phyloP scores from a whole-genome alignment of 176 grass and related monocot genomes.

The Ampelocalamus luodianensis region DNA sequence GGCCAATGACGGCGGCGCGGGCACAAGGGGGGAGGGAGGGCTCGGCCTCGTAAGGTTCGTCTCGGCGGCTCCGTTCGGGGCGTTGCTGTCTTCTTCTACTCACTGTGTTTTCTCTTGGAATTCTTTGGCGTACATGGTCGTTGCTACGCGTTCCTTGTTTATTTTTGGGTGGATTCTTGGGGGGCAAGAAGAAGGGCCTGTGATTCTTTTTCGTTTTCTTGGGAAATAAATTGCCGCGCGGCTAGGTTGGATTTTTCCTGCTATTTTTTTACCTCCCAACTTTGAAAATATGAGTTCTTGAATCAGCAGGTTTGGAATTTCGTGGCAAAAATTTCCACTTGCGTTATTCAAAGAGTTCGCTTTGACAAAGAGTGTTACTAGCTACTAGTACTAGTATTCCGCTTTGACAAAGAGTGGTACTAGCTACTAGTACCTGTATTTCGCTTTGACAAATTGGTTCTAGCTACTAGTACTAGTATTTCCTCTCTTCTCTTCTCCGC shows the following conservation, averaged over 20 bases:
- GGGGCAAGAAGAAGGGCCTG: too few species aligned
- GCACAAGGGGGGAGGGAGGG: not conserved
- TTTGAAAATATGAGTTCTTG: not conserved
- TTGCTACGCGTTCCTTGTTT: too few species aligned
- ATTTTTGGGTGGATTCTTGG: not conserved
- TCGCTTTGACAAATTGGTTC: too few species aligned
- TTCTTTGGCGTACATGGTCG: too few species aligned
- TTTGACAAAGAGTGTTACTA: not conserved
- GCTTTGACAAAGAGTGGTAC: too few species aligned
- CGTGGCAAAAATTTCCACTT: not conserved
- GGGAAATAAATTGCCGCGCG: too few species aligned
- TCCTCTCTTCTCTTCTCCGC: not conserved
- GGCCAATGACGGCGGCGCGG: not conserved
- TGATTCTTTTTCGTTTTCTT: too few species aligned
- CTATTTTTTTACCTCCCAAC: not conserved
- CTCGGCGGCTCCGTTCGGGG: too few species aligned
- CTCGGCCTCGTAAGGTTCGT: not conserved
- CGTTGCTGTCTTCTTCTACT: too few species aligned
- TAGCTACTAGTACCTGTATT: too few species aligned
- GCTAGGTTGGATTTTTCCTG: not conserved
- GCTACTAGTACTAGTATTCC: too few species aligned
- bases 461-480: not conserved
- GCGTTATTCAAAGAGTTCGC: not conserved
- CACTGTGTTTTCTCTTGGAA: too few species aligned
- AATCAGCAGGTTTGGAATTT: not conserved